Evolutionary conservation across 441 rosid genomes (phyloP), one percentile per base, ranked within the genome.

Genomic region (Gossypium gossypioides): DNA sequence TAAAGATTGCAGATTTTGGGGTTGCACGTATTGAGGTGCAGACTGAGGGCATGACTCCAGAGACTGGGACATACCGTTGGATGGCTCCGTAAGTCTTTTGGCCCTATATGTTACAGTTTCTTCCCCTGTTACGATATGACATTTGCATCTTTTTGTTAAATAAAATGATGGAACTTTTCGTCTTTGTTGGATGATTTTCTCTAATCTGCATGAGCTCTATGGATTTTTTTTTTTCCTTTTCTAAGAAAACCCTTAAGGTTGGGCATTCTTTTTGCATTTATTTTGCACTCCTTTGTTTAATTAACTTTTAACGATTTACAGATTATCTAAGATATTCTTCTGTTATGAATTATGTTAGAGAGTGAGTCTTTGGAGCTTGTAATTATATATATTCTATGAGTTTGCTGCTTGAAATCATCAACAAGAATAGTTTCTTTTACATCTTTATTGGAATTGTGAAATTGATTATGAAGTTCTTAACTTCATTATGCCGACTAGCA

Each of bases 21-120:
- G 97, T 93, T 40, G 98, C 98, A 16, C 84, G 98, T 50, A 93
- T 93, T 71, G 97, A 93, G 83, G 97, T 93, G 80, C 97, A 93
- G 84, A 90, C 96, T 0, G 98, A 93, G 85, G 98, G 98, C 64
- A 93, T 93, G 98, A 93, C 98, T 25, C 98, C 97, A 0, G 98
- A 91, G 86, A 93, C 98, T 3, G 97, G 98, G 72, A 93, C 97
- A 3, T 93, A 93, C 78, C 96, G 97, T 57, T 93, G 98, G 98
- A 93, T 93, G 98, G 98, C 98, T 64, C 98, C 97, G 98, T 91
- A 90, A 91, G 97, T 84, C 71, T 51, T 75, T 66, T 27, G 10
- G 71, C 54, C 52, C 55, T 50, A 9, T 32, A 13, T 52, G 48
- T 68, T 61, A 18, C 32, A 19, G 18, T 72, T 66, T 16, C 37